These are phyloP conservation scores for Hysterium pulicare DNA, from an alignment of 2,329 filamentous ascomycete species.

Conservation along the genomic window DNA sequence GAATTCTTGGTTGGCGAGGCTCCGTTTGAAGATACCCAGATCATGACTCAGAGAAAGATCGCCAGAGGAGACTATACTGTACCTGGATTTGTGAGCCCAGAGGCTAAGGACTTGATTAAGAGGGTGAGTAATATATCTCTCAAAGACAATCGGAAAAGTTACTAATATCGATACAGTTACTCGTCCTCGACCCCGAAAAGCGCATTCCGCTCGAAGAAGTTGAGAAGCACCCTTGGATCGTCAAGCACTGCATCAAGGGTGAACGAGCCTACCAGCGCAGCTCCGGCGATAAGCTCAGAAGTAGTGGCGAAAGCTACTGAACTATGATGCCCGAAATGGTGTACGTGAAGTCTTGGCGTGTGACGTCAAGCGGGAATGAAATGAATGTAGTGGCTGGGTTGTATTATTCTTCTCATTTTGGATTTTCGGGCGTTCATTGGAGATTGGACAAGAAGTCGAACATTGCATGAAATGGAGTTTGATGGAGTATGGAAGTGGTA, in stretches of 20 bases:
- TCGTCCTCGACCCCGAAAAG: slow-evolving; percentile 92
- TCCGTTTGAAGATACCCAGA: slow-evolving; percentile 90
- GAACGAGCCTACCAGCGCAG: slow-evolving; percentile 31
- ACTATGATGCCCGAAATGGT: too few species aligned
- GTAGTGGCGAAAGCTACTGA: slow-evolving; percentile 12
- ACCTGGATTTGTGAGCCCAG: slow-evolving; percentile 82
- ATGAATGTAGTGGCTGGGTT: too few species aligned
- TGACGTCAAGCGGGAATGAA: too few species aligned
- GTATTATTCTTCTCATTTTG: too few species aligned
- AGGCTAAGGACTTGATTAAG: slow-evolving; percentile 90
- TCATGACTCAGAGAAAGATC: slow-evolving; percentile 92
- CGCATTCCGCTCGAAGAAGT: slow-evolving; percentile 86
- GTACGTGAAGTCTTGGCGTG: too few species aligned
- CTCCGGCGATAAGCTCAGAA: slow-evolving; percentile 25
- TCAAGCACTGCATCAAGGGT: slow-evolving; percentile 76
- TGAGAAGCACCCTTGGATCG: slow-evolving; percentile 88
- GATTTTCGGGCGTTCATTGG: not conserved
- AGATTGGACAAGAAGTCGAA: not conserved
- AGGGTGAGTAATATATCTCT: slow-evolving; percentile 55
- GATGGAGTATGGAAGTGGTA: not conserved
- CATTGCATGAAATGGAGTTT: not conserved
- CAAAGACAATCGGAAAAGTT: slow-evolving; percentile 9
- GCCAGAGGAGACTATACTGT: slow-evolving; percentile 87
- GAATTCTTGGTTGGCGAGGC: slow-evolving; percentile 96
- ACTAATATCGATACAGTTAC: slow-evolving; percentile 49